Base-by-base conservation (phyloP, 495 filamentous ascomycete species). In the Aspergillus bridgeri region DNA sequence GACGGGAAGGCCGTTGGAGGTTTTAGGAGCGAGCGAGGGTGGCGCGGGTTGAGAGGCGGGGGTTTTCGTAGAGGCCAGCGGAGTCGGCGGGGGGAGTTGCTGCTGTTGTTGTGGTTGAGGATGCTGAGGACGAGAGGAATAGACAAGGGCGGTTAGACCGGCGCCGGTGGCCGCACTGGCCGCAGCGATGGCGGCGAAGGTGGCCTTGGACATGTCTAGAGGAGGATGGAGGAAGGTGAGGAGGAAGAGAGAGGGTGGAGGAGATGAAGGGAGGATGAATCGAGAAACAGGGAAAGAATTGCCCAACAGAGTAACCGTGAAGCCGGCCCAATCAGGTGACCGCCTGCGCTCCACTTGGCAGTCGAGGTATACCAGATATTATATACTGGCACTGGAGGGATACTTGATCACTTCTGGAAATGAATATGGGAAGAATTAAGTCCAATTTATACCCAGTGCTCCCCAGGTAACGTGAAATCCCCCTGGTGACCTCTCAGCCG, bases 141-240 rank as follows among this genome's bases (percentile, higher is more conserved):
- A 90, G 71, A 96, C 79, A 18, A 91, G 79, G 25, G 87, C 89
- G 43, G 92, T 96, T 51, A 88, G 76, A 57, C 89, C 90, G 50
- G 92, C 92, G 20, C 93, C 94, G 42, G 91, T 87, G 68, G 89
- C 91, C 47, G 94, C 94, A 68, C 90, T 89, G 69, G 88, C 88
- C 48, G 89, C 92, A 43, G 92, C 94, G 62, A 96, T 89, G 45
- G 94, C 81, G 45, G 91, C 92, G 58, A 97, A 65, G 21, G 92
- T 96, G 24, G 85, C 80, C 74, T 96, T 96, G 23, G 91, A 92
- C 90, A 92, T 91, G 54, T 46, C 33, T n/a, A 56, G n/a, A 38
- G 44, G n/a, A 48, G 21, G 11, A 23, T 13, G 38, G 33, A 19
- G 20, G 47, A 43, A 42, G 27, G 22, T 13, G 17, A 21, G 33